These are phyloP conservation scores for Salicornia ramosissima DNA, from an alignment of 148 eudicot species.

Conservation along the genomic window DNA sequence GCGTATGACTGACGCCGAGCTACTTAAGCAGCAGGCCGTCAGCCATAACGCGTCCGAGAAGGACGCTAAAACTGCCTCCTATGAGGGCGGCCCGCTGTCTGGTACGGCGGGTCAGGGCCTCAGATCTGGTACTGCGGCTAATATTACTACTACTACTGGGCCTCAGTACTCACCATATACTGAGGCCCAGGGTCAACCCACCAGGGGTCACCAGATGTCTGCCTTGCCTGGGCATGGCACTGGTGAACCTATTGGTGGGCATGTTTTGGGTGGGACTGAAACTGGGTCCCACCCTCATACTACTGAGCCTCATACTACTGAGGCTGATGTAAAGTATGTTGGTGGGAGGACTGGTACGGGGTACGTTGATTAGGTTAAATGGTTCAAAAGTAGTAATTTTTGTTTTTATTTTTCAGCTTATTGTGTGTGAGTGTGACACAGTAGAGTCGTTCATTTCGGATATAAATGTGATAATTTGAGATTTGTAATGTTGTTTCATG, in stretches of 20 bases:
- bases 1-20: constrained; percentile 43
- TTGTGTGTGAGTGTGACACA: constrained; percentile 4
- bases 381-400: background rate
- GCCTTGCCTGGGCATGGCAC: constrained; percentile 57
- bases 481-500: too few relatives aligned
- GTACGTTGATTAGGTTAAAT: constrained; percentile 21
- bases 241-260: constrained; percentile 44
- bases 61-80: constrained; percentile 16
- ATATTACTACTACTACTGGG: background rate
- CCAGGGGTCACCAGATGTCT: constrained; percentile 47
- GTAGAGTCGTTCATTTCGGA: too few relatives aligned
- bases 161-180: constrained; percentile 32
- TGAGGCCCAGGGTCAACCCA: constrained; percentile 25
- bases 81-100: too few relatives aligned
- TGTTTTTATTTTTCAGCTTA: background rate
- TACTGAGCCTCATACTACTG: constrained; percentile 15
- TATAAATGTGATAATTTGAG: too few relatives aligned
- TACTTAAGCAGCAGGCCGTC: constrained; percentile 37
- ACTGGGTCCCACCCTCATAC: constrained; percentile 24
- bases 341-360: constrained; percentile 32
- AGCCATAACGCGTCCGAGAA: constrained; percentile 32
- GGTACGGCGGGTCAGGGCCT: too few relatives aligned
- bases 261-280: constrained; percentile 23
- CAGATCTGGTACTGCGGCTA: too few relatives aligned
- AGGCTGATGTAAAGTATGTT: constrained; percentile 24